Conservation (phyloP, 257 asterid species). For the Fraxinus quadrangulata region DNA sequence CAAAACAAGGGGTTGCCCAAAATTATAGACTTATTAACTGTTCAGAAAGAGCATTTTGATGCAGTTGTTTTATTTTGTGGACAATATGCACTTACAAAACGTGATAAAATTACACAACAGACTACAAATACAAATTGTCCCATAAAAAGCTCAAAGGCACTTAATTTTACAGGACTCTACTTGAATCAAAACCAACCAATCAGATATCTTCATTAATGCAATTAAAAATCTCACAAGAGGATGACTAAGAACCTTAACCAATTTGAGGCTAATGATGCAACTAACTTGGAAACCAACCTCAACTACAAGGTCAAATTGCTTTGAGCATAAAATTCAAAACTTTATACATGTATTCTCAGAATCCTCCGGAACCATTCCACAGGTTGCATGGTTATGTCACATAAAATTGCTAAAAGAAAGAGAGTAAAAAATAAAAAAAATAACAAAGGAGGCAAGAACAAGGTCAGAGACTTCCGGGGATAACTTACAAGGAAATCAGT, state of each 20-base stretch:
- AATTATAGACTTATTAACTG: not conserved
- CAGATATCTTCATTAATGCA: conserved; percentile 1
- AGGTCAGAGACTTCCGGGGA: not conserved
- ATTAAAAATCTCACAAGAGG: not conserved
- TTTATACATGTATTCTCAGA: not conserved
- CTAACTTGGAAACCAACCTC: conserved; percentile 8
- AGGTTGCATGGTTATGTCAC: conserved; percentile 12
- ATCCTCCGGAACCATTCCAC: not conserved
- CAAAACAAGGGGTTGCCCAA: not conserved
- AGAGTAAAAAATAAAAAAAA: not conserved
- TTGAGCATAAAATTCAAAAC: conserved; percentile 7
- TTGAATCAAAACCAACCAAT: not conserved
- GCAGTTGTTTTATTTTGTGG: not conserved
- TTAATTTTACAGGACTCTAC: not conserved
- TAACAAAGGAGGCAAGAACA: conserved; percentile 1
- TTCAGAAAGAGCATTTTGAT: not conserved
- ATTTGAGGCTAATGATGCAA: not conserved
- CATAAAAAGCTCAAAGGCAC: not conserved
- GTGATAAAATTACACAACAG: not conserved
- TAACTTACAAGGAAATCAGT: conserved; percentile 65
- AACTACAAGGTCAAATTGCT: not conserved
- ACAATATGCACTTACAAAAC: conserved; percentile 4
- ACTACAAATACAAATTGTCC: not conserved
- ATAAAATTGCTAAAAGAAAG: conserved; percentile 13
- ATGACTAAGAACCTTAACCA: not conserved